Conservation (phyloP, 352 stramenopile genomes). For the Phytophthora europaea region DNA sequence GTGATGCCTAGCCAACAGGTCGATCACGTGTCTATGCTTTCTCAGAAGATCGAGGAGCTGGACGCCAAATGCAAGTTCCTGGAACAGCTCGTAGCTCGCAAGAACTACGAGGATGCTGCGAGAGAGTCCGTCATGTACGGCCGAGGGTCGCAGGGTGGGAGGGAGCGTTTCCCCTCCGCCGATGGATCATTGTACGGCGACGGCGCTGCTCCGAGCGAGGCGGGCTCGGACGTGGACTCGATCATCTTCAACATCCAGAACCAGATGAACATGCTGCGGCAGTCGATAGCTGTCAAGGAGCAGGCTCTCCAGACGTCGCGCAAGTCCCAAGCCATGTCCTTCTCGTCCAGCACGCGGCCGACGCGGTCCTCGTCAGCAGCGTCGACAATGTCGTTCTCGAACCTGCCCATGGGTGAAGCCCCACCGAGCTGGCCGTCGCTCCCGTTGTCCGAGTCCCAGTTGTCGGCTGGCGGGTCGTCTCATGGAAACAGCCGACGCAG, state of each 20-base stretch:
- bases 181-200: constrained; percentile 46
- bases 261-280: constrained; percentile 84
- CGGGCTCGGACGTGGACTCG: constrained; percentile 62
- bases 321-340: constrained; percentile 66
- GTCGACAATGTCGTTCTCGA: constrained; percentile 63
- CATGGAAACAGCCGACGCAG: constrained; percentile 31
- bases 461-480: constrained; percentile 45
- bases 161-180: constrained; percentile 32
- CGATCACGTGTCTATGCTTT: constrained; percentile 73
- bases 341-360: constrained; percentile 68
- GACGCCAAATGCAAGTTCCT: constrained; percentile 86
- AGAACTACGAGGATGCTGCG: constrained; percentile 52
- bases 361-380: constrained; percentile 75
- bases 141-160: constrained; percentile 25
- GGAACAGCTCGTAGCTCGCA: constrained; percentile 74
- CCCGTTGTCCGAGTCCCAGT: constrained; percentile 56
- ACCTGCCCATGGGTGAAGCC: constrained; percentile 42
- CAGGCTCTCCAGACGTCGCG: constrained; percentile 60
- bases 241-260: constrained; percentile 86
- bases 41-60: constrained; percentile 79
- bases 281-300: constrained; percentile 76
- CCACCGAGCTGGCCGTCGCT: constrained; percentile 50
- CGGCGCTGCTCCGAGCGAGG: constrained; percentile 39
- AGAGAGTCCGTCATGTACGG: constrained; percentile 44
- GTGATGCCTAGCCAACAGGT: constrained; percentile 57